Conservation (phyloP, 2,329 filamentous ascomycete genomes). For the Penicillium verrucosum region DNA sequence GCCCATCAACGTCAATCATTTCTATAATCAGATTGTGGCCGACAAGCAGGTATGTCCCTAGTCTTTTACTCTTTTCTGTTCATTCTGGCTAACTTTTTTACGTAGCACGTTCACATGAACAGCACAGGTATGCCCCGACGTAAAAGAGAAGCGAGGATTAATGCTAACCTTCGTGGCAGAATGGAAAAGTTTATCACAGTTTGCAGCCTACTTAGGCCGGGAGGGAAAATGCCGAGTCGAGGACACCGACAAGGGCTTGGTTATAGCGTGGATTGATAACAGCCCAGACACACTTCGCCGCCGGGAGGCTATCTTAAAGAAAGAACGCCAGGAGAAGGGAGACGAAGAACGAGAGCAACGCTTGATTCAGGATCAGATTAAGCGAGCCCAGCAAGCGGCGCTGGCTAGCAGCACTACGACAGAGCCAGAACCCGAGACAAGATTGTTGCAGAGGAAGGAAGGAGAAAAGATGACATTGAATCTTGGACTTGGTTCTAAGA, state of each 20-base stretch:
- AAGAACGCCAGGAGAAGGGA: conserved; percentile 82
- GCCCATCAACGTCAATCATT: conserved; percentile 80
- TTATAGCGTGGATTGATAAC: conserved; percentile 88
- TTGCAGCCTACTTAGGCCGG: conserved; percentile 78
- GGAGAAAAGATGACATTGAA: conserved; percentile 74
- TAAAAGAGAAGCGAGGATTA: no score
- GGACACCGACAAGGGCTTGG: conserved; percentile 78
- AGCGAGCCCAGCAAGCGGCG: conserved; percentile 64
- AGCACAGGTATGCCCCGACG: conserved; percentile 53
- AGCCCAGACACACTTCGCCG: conserved; percentile 78
- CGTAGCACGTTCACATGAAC: conserved; percentile 84
- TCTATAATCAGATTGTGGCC: conserved; percentile 91
- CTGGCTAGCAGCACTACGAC: conserved; percentile 38
- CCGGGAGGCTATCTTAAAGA: conserved; percentile 75
- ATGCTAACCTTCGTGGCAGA: conserved; percentile 36
- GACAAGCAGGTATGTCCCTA: conserved; percentile 42
- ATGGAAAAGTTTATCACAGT: conserved; percentile 85
- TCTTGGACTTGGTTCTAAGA: conserved; percentile 51
- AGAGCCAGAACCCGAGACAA: conserved; percentile 43
- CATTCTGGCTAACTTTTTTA: background rate
- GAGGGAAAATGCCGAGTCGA: conserved; percentile 89
- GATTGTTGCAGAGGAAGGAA: conserved; percentile 54
- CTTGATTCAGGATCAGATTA: conserved; percentile 79
- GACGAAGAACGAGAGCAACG: conserved; percentile 87
- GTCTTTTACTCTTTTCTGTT: background rate